Evolutionary conservation across 208 protist genomes (phyloP), one percentile per base, ranked within the genome.

Genomic region (Angomonas ambiguus): DNA sequence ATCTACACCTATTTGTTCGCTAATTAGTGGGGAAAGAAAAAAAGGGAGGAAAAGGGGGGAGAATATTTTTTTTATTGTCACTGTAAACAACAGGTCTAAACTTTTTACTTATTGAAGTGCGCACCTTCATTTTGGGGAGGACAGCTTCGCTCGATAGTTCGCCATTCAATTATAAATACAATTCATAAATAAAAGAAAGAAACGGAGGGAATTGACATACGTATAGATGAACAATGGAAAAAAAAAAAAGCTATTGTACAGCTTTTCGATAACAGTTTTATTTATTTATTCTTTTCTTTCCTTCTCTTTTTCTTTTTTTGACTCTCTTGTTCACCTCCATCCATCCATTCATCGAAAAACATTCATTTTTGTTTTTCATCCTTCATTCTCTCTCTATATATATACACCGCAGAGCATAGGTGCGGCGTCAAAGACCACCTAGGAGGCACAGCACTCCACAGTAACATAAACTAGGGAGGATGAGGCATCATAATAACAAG

Each of bases 291-390:
- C 27, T 30, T 6, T 27, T 30, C 49, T 24, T 56, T 8, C 5
- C 8, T 8, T 30, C 10, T 30, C n/a, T 56, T 56, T 56, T 27
- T 27, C 11, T 56, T 56, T 56, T 8, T 56, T 56, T 56, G n/a
- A 11, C 38, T 48, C 38, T 48, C 48, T 53, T 53, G 5, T 11
- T 11, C 48, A n/a, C 11, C 18, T 18, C 18, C 38, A 48, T 48
- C 18, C 18, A 48, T 48, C 18, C 13, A 18, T 18, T 48, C 13
- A 20, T 48, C 13, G 13, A 20, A 48, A 48, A 48, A 11, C 11
- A 18, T 48, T 48, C 38, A 18, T 59, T 59, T 59, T 5, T 10
- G n/a, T 30, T 22, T 31, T 59, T 59, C 34, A 35, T 59, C 28
- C 6, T 59, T 30, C 16, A 5, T 56, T 56, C 22, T 11, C 49